Conservation (phyloP, 768 basidiomycete species). For the Lactarius akahatsu region DNA sequence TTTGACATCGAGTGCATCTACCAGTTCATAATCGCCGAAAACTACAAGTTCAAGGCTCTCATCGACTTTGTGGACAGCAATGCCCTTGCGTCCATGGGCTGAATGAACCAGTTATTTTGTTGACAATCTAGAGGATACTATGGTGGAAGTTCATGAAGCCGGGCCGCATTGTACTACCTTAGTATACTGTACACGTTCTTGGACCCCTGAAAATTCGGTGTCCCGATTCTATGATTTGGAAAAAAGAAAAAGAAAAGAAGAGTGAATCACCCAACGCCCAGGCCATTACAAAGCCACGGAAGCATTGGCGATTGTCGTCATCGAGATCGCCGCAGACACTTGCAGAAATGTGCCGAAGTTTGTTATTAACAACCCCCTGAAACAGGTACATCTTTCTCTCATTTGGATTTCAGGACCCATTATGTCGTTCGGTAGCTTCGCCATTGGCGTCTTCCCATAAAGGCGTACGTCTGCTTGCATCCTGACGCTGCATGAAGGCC, state of each 20-base stretch:
- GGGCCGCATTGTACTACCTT: too few relatives aligned
- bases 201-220: too few relatives aligned
- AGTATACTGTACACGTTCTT: too few relatives aligned
- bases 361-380: background rate
- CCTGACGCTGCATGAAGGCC: too few relatives aligned
- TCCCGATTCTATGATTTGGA: background rate
- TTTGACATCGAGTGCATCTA: constrained; percentile 18
- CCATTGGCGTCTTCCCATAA: background rate
- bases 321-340: background rate
- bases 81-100: background rate
- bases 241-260: too few relatives aligned
- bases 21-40: constrained; percentile 3
- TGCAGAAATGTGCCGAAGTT: background rate
- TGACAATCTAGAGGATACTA: background rate
- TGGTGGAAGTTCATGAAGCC: background rate
- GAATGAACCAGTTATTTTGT: background rate
- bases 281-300: background rate
- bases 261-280: too few relatives aligned
- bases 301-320: background rate
- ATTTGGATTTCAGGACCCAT: background rate
- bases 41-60: constrained; percentile 15
- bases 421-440: background rate
- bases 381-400: background rate
- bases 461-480: too few relatives aligned
- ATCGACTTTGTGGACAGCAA: constrained; percentile 10